phyloP scores from a whole-genome alignment of 2,329 filamentous ascomycete species.

The Samsoniella hepiali region DNA sequence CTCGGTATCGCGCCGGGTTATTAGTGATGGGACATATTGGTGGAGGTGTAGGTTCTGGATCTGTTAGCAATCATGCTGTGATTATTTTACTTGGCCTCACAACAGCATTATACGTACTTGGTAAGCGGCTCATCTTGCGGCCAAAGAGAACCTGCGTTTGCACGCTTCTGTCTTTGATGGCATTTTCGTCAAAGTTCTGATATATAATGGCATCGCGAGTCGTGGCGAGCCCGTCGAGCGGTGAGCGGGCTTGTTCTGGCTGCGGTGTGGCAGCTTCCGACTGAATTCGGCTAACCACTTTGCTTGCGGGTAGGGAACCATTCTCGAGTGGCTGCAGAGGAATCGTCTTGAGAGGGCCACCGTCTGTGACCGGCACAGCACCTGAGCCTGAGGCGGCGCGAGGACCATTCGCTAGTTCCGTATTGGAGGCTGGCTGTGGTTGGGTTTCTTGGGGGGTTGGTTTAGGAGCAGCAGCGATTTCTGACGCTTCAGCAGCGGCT shows the following conservation, averaged over 20 bases:
- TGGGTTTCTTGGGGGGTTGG: background rate
- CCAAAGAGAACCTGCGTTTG: conserved; percentile 59
- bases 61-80: background rate
- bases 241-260: conserved; percentile 24
- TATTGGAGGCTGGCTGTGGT: background rate
- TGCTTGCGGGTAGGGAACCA: conserved; percentile 1
- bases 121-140: conserved; percentile 55
- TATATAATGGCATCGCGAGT: conserved; percentile 58
- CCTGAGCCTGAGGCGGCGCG: background rate
- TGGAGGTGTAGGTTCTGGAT: conserved; percentile 46
- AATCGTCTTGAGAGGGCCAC: background rate
- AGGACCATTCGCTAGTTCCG: background rate
- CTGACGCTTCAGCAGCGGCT: background rate
- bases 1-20: conserved; percentile 75
- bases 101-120: conserved; percentile 41
- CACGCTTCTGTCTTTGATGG: conserved; percentile 53
- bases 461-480: background rate
- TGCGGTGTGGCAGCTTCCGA: conserved; percentile 23
- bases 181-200: conserved; percentile 57
- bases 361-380: background rate
- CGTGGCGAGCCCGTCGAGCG: conserved; percentile 35
- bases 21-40: conserved; percentile 79
- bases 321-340: background rate
- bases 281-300: conserved; percentile 17
- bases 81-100: conserved; percentile 17